Conservation (phyloP, 1,139 yeast species). For the Yamadazyma sp. region DNA sequence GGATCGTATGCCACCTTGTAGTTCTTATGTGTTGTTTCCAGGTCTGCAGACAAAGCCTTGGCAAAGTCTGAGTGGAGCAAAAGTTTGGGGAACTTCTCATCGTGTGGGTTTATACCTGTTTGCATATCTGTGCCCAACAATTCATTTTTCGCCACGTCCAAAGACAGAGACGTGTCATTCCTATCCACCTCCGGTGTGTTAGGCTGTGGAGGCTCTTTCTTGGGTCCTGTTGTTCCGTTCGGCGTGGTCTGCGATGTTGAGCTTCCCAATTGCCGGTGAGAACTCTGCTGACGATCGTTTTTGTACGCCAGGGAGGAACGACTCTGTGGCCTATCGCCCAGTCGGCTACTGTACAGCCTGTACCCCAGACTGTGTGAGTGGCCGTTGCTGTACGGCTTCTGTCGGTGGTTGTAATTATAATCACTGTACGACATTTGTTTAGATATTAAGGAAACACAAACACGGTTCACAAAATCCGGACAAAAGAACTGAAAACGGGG, state of each 20-base stretch:
- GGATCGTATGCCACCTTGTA: constrained; percentile 59
- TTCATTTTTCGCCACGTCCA: constrained; percentile 5
- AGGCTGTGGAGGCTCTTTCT: neutral
- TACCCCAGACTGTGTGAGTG: neutral
- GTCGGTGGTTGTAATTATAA: constrained; percentile 7
- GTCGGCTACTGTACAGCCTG: neutral
- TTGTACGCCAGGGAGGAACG: neutral
- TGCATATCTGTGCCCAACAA: constrained; percentile 29
- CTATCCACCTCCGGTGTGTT: neutral
- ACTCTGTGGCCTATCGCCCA: neutral
- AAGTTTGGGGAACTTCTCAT: constrained; percentile 30
- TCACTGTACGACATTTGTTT: constrained; percentile 7
- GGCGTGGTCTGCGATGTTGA: neutral
- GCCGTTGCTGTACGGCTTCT: constrained; percentile 3
- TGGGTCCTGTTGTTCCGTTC: no score
- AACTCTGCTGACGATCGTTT: no score
- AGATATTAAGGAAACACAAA: neutral
- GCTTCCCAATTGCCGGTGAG: no score
- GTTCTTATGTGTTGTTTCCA: constrained; percentile 23
- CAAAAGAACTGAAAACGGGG: no score
- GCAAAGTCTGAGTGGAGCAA: constrained; percentile 31
- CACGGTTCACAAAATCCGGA: neutral
- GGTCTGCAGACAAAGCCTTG: constrained; percentile 16
- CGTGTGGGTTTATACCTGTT: constrained; percentile 35
- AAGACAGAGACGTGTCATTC: neutral